A percentile compares a stretch with the other conserved stretches of the same genome.
Conservation (phyloP, 1,284 basidiomycete genomes). For the Erythrobasidium hasegawianum region DNA sequence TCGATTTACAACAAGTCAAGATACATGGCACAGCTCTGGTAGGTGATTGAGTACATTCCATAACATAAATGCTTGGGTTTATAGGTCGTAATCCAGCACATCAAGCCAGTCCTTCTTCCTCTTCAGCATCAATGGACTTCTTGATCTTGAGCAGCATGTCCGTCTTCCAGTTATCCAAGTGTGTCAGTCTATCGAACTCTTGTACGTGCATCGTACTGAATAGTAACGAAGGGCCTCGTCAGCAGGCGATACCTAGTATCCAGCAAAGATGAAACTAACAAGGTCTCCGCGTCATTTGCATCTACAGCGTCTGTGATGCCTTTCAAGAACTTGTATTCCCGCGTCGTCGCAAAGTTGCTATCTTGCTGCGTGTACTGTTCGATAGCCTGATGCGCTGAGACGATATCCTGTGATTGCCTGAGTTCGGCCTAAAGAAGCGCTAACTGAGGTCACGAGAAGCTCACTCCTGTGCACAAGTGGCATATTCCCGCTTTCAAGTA, state of each 20-base stretch:
- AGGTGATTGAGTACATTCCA: too few species aligned
- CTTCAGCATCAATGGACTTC: constrained; percentile 65
- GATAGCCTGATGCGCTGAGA: constrained; percentile 76
- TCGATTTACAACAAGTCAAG: too few species aligned
- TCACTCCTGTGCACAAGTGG: constrained; percentile 79
- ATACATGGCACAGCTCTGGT: too few species aligned
- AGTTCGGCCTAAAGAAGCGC: too few species aligned
- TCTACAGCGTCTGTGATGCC: constrained; percentile 74
- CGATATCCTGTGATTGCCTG: too few species aligned
- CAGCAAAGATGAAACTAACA: too few species aligned
- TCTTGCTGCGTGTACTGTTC: constrained; percentile 71
- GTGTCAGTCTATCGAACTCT: constrained; percentile 81
- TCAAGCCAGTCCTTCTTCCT: constrained; percentile 30
- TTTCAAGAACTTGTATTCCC: constrained; percentile 82
- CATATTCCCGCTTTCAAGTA: constrained; percentile 86
- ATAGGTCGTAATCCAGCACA: background rate
- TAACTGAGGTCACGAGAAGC: constrained; percentile 49
- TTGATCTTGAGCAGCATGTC: constrained; percentile 81
- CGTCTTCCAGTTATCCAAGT: constrained; percentile 94
- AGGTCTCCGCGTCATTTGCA: constrained; percentile 69
- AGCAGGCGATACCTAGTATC: too few species aligned
- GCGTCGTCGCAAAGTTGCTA: constrained; percentile 73
- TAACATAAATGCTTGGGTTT: too few species aligned
- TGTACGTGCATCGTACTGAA: constrained; percentile 56
- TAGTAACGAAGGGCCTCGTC: too few species aligned